Conservation (phyloP, 1,284 basidiomycete species). For the Hypsizygus ulmarius region DNA sequence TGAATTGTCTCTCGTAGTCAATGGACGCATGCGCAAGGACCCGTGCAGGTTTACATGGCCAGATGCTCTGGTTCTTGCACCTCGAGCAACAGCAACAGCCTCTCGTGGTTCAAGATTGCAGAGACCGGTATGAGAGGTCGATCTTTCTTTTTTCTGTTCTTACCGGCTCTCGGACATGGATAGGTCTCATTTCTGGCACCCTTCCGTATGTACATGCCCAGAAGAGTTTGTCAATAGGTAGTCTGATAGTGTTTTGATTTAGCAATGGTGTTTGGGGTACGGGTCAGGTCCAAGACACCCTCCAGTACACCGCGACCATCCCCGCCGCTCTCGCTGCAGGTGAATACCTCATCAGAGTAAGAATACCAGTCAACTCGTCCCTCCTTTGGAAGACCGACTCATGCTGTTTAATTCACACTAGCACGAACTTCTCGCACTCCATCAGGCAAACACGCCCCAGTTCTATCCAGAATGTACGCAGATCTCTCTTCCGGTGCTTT, state of each 20-base stretch:
- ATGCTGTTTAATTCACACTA: slow-evolving; percentile 5
- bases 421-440: slow-evolving; percentile 37
- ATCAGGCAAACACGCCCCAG: slow-evolving; percentile 36
- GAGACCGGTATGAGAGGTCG: slow-evolving; percentile 21
- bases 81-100: slow-evolving; percentile 27
- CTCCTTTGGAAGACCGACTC: not conserved
- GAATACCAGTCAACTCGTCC: slow-evolving; percentile 2
- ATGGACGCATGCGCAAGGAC: slow-evolving; percentile 36
- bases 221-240: no score
- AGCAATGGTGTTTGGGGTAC: slow-evolving; percentile 33
- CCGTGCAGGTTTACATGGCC: slow-evolving; percentile 38
- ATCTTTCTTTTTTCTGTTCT: not conserved
- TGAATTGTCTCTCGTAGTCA: slow-evolving; percentile 19
- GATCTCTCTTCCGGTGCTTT: not conserved
- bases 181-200: slow-evolving; percentile 32
- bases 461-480: slow-evolving; percentile 34
- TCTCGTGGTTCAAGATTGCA: slow-evolving; percentile 41
- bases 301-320: slow-evolving; percentile 34
- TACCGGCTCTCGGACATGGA: not conserved
- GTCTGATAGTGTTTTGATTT: not conserved
- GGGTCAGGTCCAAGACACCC: slow-evolving; percentile 29
- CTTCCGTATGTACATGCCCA: slow-evolving; percentile 16
- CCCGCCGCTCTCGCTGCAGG: slow-evolving; percentile 32
- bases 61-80: slow-evolving; percentile 32
- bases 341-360: slow-evolving; percentile 37